A percentile compares a stretch with the other conserved stretches of the same genome.
phyloP scores from a whole-genome alignment of 805 yeast species.

The Nakazawaea wyomingensis region DNA sequence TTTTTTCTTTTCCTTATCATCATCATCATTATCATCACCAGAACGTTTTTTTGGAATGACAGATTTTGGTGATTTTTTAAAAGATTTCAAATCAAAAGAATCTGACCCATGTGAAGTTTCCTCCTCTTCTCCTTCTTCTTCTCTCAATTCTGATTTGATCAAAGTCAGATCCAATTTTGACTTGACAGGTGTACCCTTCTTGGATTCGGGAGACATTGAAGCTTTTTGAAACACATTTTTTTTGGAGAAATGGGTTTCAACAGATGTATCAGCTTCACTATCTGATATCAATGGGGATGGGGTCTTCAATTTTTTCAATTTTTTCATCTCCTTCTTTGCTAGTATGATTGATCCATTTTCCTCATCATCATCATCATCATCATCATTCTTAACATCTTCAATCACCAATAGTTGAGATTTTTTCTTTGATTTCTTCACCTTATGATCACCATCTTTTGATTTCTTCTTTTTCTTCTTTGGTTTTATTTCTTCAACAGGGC shows the following conservation, averaged over 20 bases:
- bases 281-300: slow-evolving; percentile 14
- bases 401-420: too few relatives aligned
- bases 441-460: not conserved
- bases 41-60: slow-evolving; percentile 9
- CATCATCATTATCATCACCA: slow-evolving; percentile 3
- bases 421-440: slow-evolving; percentile 6
- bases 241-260: slow-evolving; percentile 24
- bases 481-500: not conserved
- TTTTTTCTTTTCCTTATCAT: slow-evolving; percentile 4
- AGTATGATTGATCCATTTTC: not conserved
- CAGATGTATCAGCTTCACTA: slow-evolving; percentile 3
- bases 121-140: too few relatives aligned
- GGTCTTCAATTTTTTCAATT: slow-evolving; percentile 8
- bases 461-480: slow-evolving; percentile 9
- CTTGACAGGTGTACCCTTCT: slow-evolving; percentile 20
- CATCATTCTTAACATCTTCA: too few relatives aligned
- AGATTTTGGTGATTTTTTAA: slow-evolving; percentile 5
- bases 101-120: too few relatives aligned
- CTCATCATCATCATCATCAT: not conserved
- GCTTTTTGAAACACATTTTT: slow-evolving; percentile 35
- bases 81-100: too few relatives aligned
- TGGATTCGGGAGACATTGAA: slow-evolving; percentile 22
- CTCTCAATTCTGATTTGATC: too few relatives aligned
- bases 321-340: slow-evolving; percentile 7
- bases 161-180: too few relatives aligned